Conservation (phyloP, 2,329 filamentous ascomycete genomes). For the Grosmannia serpens region DNA sequence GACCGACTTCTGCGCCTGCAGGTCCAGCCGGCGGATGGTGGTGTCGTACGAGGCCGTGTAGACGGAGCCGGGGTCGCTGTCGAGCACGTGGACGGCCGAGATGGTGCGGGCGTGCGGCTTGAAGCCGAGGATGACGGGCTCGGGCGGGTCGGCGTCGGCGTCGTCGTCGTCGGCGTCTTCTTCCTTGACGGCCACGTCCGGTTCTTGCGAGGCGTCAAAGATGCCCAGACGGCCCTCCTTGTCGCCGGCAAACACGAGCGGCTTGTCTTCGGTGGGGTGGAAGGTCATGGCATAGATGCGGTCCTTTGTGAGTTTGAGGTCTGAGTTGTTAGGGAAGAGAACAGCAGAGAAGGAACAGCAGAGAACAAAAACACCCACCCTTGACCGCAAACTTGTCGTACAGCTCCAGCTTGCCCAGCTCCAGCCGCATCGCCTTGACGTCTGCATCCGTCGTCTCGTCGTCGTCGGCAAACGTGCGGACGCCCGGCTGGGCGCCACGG, state of each 20-base stretch:
- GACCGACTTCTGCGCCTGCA: conserved; percentile 65
- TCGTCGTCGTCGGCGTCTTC: conserved; percentile 48
- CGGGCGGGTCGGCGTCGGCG: conserved; percentile 52
- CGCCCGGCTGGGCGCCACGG: conserved; percentile 64
- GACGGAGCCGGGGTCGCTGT: conserved; percentile 60
- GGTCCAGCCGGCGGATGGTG: conserved; percentile 75
- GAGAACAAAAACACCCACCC: conserved; percentile 34
- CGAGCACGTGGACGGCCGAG: conserved; percentile 67
- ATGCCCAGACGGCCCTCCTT: conserved; percentile 86
- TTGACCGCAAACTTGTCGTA: conserved; percentile 80
- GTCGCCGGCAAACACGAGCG: conserved; percentile 85
- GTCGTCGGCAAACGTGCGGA: conserved; percentile 73
- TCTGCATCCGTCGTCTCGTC: conserved; percentile 70
- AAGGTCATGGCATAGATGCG: conserved; percentile 79
- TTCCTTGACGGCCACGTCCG: conserved; percentile 28
- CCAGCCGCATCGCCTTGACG: conserved; percentile 59
- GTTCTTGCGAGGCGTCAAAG: conserved; percentile 72
- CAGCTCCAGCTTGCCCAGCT: conserved; percentile 64
- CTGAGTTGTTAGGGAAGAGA: conserved; percentile 26
- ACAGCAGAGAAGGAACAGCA: background rate
- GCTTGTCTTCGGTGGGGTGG: conserved; percentile 76
- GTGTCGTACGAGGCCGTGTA: conserved; percentile 90
- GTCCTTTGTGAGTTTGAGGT: conserved; percentile 85
- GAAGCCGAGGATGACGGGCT: conserved; percentile 76
- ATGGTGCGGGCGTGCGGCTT: conserved; percentile 88